A percentile compares a stretch with the other conserved stretches of the same genome.
phyloP scores from a whole-genome alignment of 208 protist species.

The Wallacemonas collosoma region DNA sequence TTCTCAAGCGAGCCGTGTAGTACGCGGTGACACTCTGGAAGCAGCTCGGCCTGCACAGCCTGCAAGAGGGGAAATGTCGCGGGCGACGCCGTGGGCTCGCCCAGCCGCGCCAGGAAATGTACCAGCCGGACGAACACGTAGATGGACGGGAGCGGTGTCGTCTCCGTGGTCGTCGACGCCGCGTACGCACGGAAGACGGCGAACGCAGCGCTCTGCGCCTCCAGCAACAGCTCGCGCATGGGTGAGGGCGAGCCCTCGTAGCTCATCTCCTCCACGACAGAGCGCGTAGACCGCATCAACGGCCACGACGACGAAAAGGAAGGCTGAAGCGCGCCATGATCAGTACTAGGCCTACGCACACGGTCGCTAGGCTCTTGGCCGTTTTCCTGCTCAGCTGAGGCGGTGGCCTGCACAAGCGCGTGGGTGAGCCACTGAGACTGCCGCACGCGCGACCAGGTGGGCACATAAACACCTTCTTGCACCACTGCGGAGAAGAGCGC shows the following conservation, averaged over 20 bases:
- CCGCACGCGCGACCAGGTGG: not conserved
- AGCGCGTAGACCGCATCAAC: not conserved
- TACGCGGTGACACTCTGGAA: conserved; percentile 34
- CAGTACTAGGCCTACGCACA: too few species aligned
- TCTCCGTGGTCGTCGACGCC: not conserved
- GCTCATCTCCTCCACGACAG: not conserved
- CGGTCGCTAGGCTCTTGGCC: not conserved
- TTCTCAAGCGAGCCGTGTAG: conserved; percentile 28
- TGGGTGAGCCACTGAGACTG: not conserved
- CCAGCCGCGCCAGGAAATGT: conserved; percentile 24
- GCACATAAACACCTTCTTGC: not conserved
- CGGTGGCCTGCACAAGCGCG: not conserved
- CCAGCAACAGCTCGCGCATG: not conserved
- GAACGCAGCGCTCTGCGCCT: not conserved
- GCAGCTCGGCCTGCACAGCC: conserved; percentile 28
- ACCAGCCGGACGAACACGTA: conserved; percentile 35
- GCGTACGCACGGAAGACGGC: not conserved
- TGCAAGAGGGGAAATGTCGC: conserved; percentile 17
- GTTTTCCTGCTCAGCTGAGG: not conserved
- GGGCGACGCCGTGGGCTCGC: conserved; percentile 8
- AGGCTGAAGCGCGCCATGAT: not conserved
- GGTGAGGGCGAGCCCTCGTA: not conserved
- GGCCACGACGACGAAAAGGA: conserved; percentile 1
- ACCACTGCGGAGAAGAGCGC: not conserved
- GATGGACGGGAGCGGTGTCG: not conserved